Evolutionary conservation across 352 stramenopile genomes (phyloP), one percentile per base, ranked within the genome.

Genomic region (Globisporangium nagaii): DNA sequence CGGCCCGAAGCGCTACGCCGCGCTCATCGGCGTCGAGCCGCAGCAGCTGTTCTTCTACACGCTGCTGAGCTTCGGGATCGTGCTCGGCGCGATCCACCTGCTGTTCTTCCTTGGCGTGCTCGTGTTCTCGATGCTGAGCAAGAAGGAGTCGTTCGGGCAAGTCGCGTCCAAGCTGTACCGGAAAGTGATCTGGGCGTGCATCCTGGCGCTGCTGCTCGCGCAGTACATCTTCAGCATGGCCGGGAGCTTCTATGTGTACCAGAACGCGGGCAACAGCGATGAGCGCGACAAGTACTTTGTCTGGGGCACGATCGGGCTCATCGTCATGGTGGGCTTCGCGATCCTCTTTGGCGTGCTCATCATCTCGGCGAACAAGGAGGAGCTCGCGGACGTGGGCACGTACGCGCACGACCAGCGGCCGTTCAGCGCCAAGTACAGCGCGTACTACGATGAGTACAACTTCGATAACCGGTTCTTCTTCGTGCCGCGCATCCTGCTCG

Each of bases 391-490:
- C 50, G 46, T 95, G 15, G 83, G 83, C 9, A 86, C 83, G 4
- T 75, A 75, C 45, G 80, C 86, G 52, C 83, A 95, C 54, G 75
- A 89, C 48, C 70, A 93, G 35, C 81, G 80, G 0, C 60, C 78
- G 17, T 91, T 93, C 60, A 88, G 77, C 24, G 70, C 61, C 57
- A 90, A 89, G 69, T 95, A 93, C 69, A 80, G 85, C 47, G 72
- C 78, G 17, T 92, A 91, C 70, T 95, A 93, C 48, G 84, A 93
- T 52, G 83, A 93, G 73, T 93, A 91, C 75, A 93, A 92, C 65
- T 90, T 90, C 31, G 78, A 91, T 58, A 93, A 95, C 58, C 83
- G 85, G 17, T 93, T 86, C 60, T 95, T 95, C 62, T 95, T 95
- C 56, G 70, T 93, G 22, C 79, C 78, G 6, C 73, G 83, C 0